Evolutionary conservation across 2,329 filamentous ascomycete species (phyloP).

Genomic region (Coniella vitis): DNA sequence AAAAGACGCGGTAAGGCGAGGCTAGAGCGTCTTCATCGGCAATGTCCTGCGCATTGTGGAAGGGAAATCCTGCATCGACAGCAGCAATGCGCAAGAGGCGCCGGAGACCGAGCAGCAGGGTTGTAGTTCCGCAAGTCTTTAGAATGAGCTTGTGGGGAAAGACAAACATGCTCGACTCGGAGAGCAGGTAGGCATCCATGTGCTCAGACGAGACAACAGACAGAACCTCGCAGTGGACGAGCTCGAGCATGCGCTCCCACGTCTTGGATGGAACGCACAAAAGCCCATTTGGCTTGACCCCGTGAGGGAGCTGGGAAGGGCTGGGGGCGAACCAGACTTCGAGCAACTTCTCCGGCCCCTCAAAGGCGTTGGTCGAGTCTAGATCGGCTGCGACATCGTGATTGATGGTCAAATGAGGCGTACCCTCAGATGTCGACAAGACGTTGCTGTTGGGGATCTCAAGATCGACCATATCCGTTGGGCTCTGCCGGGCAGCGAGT

Average conservation of each 20-base stretch:
- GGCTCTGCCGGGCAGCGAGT: constrained; percentile 18
- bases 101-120: constrained; percentile 79
- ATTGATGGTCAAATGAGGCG: constrained; percentile 92
- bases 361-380: constrained; percentile 93
- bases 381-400: constrained; percentile 87
- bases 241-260: constrained; percentile 95
- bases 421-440: constrained; percentile 73
- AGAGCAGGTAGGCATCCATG: constrained; percentile 92
- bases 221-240: constrained; percentile 97
- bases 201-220: constrained; percentile 90
- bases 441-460: constrained; percentile 76
- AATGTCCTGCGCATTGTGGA: constrained; percentile 59
- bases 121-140: constrained; percentile 97
- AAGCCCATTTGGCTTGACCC: constrained; percentile 67
- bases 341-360: constrained; percentile 95
- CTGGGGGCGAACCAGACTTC: constrained; percentile 97
- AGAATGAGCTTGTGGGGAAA: constrained; percentile 99
- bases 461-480: constrained; percentile 74
- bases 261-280: constrained; percentile 77
- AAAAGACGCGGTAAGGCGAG: constrained; percentile 92
- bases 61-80: constrained; percentile 80
- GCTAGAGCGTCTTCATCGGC: constrained; percentile 68
- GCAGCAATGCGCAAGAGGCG: constrained; percentile 91
- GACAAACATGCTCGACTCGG: constrained; percentile 99
- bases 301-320: constrained; percentile 62